A percentile compares a stretch with the other conserved stretches of the same genome.
Evolutionary conservation across 2,329 filamentous ascomycete species (phyloP).

Genomic region (Xylaria digitata): DNA sequence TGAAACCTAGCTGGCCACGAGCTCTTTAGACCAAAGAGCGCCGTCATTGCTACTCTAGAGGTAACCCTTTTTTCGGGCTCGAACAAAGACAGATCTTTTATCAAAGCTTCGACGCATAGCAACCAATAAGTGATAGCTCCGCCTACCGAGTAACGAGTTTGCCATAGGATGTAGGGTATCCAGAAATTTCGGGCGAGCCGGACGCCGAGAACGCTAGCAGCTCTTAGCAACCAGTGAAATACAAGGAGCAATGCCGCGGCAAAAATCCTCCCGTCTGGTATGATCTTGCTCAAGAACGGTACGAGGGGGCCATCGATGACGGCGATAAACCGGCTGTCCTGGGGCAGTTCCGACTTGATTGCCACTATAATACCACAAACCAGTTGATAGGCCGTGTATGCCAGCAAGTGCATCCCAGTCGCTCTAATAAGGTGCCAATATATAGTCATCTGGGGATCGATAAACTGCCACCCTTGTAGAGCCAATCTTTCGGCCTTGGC

Average conservation of each 20-base stretch:
- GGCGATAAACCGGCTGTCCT: slow-evolving; percentile 8
- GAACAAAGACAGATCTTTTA: slow-evolving; percentile 36
- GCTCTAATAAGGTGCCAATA: slow-evolving; percentile 41
- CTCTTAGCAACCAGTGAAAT: slow-evolving; percentile 37
- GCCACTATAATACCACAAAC: slow-evolving; percentile 29
- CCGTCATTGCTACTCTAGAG: slow-evolving; percentile 40
- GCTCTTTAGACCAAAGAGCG: slow-evolving; percentile 41
- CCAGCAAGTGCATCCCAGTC: slow-evolving; percentile 43
- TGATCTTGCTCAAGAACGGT: slow-evolving; percentile 12
- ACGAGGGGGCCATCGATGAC: slow-evolving; percentile 8
- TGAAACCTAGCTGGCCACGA: slow-evolving; percentile 45
- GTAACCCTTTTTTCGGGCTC: slow-evolving; percentile 36
- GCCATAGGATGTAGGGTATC: slow-evolving; percentile 42
- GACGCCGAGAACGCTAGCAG: slow-evolving; percentile 26
- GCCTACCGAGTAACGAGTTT: slow-evolving; percentile 27
- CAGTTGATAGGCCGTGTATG: slow-evolving; percentile 46
- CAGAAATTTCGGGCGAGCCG: slow-evolving; percentile 25
- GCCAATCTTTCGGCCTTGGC: slow-evolving; percentile 39
- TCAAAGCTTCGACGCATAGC: slow-evolving; percentile 17
- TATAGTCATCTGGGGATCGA: slow-evolving; percentile 36
- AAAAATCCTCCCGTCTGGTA: slow-evolving; percentile 24
- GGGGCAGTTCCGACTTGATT: neutral
- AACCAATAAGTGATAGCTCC: slow-evolving; percentile 21
- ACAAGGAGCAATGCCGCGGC: slow-evolving; percentile 31
- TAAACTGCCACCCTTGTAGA: slow-evolving; percentile 23